Evolutionary conservation across 371 early-diverging fungal species (phyloP).

Genomic region (Dinochytrium kinnereticum): DNA sequence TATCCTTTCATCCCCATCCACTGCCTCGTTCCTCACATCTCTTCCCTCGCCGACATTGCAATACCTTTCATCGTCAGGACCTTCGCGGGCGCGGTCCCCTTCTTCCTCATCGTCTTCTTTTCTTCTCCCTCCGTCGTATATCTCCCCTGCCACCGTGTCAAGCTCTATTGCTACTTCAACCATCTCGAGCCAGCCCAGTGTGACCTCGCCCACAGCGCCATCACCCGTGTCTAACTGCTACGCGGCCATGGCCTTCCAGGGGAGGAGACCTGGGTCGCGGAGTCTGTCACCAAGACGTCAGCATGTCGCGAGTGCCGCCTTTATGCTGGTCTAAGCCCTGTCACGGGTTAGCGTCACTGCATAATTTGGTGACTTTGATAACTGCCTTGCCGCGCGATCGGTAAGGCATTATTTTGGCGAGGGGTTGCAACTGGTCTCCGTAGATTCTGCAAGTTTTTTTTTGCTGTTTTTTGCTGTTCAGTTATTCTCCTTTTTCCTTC

Average conservation of each 20-base stretch:
- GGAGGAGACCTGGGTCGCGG: background rate
- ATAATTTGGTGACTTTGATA: too few relatives aligned
- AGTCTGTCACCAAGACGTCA: background rate
- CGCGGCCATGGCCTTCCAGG: constrained; percentile 4
- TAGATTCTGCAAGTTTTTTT: too few relatives aligned
- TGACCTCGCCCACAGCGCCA: background rate
- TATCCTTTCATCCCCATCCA: constrained; percentile 4
- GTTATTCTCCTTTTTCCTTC: too few relatives aligned
- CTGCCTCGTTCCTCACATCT: constrained; percentile 2
- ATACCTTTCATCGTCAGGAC: background rate
- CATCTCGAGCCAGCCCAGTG: background rate
- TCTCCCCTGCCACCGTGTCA: background rate
- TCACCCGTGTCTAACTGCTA: constrained; percentile 11
- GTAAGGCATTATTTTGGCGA: too few relatives aligned
- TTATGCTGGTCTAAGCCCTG: constrained; percentile 11
- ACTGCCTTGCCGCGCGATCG: too few relatives aligned
- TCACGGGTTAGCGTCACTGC: too few relatives aligned
- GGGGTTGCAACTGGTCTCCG: too few relatives aligned
- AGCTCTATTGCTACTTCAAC: background rate
- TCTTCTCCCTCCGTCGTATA: background rate
- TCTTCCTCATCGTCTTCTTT: background rate
- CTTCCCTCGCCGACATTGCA: background rate
- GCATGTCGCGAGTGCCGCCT: background rate
- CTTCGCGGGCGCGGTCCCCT: constrained; percentile 8
- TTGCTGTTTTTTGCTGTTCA: too few relatives aligned